These are phyloP conservation scores for Cucurbita maxima DNA, from an alignment of 306 rosid species.

Conservation along the genomic window DNA sequence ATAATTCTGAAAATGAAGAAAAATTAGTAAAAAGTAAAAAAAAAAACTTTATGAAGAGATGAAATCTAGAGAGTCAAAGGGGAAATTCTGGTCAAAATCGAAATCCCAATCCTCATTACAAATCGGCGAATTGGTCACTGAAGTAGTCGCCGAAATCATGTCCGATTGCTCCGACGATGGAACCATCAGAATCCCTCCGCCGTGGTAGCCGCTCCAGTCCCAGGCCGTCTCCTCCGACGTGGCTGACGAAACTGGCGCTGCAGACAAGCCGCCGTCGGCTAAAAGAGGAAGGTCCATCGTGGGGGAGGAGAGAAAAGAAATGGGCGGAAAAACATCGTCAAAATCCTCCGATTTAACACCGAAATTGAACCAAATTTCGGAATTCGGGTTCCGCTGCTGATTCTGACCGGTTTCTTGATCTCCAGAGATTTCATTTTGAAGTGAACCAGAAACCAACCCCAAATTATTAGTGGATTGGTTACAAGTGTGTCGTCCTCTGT, in stretches of 20 bases:
- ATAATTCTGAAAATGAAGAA: not conserved
- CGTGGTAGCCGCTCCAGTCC: not conserved
- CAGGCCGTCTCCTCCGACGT: slow-evolving; percentile 36
- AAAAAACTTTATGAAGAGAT: slow-evolving; percentile 1
- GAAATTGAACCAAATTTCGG: slow-evolving; percentile 3
- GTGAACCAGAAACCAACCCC: not conserved
- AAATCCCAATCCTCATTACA: slow-evolving; percentile 21
- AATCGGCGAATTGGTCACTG: slow-evolving; percentile 47
- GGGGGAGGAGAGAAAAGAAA: slow-evolving; percentile 18
- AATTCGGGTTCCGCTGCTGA: not conserved
- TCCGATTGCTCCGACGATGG: slow-evolving; percentile 41
- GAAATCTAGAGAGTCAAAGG: slow-evolving; percentile 20
- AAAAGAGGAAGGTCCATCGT: slow-evolving; percentile 21
- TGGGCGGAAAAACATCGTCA: slow-evolving; percentile 30
- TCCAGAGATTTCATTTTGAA: not conserved
- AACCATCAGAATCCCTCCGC: slow-evolving; percentile 19
- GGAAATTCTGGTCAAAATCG: slow-evolving; percentile 32
- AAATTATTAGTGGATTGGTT: slow-evolving; percentile 11
- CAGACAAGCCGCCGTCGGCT: slow-evolving; percentile 4
- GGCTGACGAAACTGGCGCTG: slow-evolving; percentile 22
- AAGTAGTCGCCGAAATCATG: slow-evolving; percentile 42
- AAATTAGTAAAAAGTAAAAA: not conserved
- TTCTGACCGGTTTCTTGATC: not conserved
- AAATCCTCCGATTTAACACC: slow-evolving; percentile 30
- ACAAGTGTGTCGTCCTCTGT: slow-evolving; percentile 30